phyloP scores from a whole-genome alignment of 352 stramenopile species.

The Pythium utonaiense region DNA sequence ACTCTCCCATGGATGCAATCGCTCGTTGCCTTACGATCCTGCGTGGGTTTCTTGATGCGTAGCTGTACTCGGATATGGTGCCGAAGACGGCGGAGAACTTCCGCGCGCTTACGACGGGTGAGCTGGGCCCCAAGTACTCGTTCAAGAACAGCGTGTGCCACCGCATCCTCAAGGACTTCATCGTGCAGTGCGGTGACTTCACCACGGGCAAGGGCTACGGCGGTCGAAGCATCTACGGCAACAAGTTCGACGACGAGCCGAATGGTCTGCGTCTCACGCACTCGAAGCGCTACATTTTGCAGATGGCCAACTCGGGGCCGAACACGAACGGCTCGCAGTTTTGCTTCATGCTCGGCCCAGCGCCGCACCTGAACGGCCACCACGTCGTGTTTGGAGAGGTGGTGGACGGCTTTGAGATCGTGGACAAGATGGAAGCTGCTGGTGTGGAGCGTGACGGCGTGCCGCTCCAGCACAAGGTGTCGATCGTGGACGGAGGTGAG shows the following conservation, averaged over 20 bases:
- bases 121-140: conserved; percentile 90
- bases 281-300: conserved; percentile 77
- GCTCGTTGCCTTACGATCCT: too few species aligned
- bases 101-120: conserved; percentile 92
- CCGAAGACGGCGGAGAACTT: conserved; percentile 99
- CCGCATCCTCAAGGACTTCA: conserved; percentile 97
- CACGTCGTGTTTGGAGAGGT: conserved; percentile 87
- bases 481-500: conserved; percentile 71
- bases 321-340: conserved; percentile 99
- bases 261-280: conserved; percentile 75
- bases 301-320: conserved; percentile 97
- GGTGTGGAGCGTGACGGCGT: conserved; percentile 62
- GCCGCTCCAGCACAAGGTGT: conserved; percentile 68
- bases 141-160: conserved; percentile 98
- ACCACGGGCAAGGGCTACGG: conserved; percentile 91
- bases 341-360: conserved; percentile 94
- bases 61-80: conserved; percentile 93
- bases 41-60: neutral
- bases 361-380: conserved; percentile 75
- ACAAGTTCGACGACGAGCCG: conserved; percentile 98
- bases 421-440: conserved; percentile 78
- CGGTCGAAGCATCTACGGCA: conserved; percentile 96
- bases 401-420: conserved; percentile 76
- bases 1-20: too few species aligned
- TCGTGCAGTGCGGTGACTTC: conserved; percentile 97